Conservation (phyloP, 1,139 yeast genomes). For the Lodderomyces theae region DNA sequence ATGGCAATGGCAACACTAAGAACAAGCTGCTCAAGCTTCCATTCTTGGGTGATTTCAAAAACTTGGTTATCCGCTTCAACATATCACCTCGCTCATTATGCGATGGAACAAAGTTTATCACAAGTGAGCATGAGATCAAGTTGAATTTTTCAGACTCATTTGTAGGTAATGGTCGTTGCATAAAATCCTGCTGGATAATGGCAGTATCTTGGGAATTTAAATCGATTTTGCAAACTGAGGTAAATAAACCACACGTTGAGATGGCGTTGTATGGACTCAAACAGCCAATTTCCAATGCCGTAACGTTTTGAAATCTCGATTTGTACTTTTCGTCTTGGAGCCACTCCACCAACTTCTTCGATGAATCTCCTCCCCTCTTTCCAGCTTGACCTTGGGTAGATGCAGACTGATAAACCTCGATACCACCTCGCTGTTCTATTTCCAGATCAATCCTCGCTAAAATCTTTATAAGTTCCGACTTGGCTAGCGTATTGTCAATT, state of each 20-base stretch:
- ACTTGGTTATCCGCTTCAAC: slow-evolving; percentile 60
- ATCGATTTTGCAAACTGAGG: slow-evolving; percentile 63
- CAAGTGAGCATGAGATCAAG: slow-evolving; percentile 78
- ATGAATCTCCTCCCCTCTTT: slow-evolving; percentile 87
- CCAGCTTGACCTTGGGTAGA: slow-evolving; percentile 79
- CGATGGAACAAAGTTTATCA: slow-evolving; percentile 81
- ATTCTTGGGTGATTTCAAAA: slow-evolving; percentile 40
- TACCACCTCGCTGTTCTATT: slow-evolving; percentile 61
- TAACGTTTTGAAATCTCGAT: slow-evolving; percentile 16
- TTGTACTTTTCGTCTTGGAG: slow-evolving; percentile 25
- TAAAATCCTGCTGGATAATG: slow-evolving; percentile 77
- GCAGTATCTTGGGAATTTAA: slow-evolving; percentile 74
- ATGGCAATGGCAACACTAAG: slow-evolving; percentile 85
- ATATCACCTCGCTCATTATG: slow-evolving; percentile 71
- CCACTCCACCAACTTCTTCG: slow-evolving; percentile 74
- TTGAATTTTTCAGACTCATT: slow-evolving; percentile 48
- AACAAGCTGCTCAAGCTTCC: slow-evolving; percentile 45
- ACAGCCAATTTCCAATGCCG: slow-evolving; percentile 81
- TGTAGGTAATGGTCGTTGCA: slow-evolving; percentile 67
- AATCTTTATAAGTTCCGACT: slow-evolving; percentile 20
- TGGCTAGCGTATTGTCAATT: slow-evolving; percentile 19
- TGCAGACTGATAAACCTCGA: slow-evolving; percentile 78
- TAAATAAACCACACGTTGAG: slow-evolving; percentile 53
- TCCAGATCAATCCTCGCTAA: slow-evolving; percentile 61
- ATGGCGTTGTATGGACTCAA: slow-evolving; percentile 66